phyloP scores from a whole-genome alignment of 345 rosid genomes.

The Sonneratia alba region DNA sequence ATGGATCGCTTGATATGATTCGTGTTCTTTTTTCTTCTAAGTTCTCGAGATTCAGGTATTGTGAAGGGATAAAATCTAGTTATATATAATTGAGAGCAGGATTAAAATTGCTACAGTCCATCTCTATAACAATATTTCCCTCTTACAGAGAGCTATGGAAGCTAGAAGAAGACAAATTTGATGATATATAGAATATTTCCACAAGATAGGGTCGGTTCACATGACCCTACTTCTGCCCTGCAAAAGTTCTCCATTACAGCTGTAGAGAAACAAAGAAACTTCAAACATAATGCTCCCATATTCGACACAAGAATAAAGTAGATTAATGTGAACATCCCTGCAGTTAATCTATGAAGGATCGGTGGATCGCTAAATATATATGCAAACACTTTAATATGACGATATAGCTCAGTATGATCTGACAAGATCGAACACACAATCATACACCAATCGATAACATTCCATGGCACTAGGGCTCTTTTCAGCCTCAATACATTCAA shows the following conservation, averaged over 20 bases:
- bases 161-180: neutral
- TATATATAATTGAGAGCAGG: no score
- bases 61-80: no score
- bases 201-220: neutral
- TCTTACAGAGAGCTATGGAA: neutral
- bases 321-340: neutral
- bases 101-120: neutral
- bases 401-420: neutral
- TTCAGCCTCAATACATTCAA: neutral
- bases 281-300: neutral
- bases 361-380: no score
- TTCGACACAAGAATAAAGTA: neutral
- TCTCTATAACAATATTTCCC: neutral
- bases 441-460: neutral
- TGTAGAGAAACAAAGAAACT: neutral
- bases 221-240: neutral
- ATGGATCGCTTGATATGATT: no score
- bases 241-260: neutral
- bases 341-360: neutral
- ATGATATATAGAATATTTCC: neutral
- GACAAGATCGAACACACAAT: neutral
- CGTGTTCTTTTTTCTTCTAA: no score
- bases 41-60: no score
- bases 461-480: neutral
- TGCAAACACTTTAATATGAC: no score